Evolutionary conservation across 1,284 basidiomycete genomes (phyloP).

Genomic region (Exobasidium cylindrosporum): DNA sequence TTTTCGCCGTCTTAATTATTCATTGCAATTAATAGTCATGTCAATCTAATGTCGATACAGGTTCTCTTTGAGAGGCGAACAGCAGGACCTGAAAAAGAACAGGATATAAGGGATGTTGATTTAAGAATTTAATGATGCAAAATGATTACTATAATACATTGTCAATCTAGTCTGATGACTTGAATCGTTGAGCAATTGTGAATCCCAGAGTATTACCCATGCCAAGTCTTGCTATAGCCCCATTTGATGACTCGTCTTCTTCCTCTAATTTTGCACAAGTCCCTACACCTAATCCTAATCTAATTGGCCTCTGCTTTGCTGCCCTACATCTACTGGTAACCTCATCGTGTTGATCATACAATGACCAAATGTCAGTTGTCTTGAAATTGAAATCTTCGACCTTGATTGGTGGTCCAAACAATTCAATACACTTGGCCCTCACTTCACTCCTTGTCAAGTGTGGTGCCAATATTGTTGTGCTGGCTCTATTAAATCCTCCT

Average conservation of each 20-base stretch:
- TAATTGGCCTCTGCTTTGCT: neutral
- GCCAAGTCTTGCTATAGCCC: neutral
- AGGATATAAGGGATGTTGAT: too few species aligned
- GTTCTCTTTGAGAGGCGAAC: too few species aligned
- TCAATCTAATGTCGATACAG: too few species aligned
- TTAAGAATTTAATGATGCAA: too few species aligned
- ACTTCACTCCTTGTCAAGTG: neutral
- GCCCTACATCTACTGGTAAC: neutral
- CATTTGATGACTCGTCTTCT: neutral
- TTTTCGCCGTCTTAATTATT: too few species aligned
- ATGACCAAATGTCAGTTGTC: neutral
- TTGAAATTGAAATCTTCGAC: neutral
- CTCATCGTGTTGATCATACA: neutral
- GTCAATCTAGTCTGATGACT: too few species aligned
- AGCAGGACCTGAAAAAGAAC: too few species aligned
- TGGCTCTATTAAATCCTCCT: neutral
- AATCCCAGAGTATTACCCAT: neutral
- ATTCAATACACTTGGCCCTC: neutral
- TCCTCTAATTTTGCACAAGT: neutral
- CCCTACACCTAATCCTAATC: neutral
- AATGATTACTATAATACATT: too few species aligned
- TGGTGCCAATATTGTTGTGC: constrained; percentile 2
- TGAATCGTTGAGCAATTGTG: neutral
- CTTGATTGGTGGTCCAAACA: neutral
- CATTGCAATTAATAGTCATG: too few species aligned